Percentiles rank a stretch among this genome's conserved stretches.
Evolutionary conservation across 2,329 filamentous ascomycete genomes (phyloP).

Genomic region (Diaporthe humulicola): DNA sequence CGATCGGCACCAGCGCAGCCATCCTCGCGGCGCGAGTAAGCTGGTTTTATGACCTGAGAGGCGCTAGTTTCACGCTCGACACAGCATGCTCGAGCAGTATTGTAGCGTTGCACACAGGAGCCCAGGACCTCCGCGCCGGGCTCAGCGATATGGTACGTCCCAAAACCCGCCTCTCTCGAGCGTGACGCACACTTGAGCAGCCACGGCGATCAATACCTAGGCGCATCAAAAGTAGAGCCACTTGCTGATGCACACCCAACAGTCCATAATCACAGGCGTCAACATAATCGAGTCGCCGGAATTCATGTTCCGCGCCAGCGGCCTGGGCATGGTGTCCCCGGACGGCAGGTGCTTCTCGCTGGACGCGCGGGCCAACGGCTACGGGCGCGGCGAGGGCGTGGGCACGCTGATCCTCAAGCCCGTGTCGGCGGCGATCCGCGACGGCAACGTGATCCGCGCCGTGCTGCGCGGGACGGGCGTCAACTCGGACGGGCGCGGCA

Average conservation of each 20-base stretch:
- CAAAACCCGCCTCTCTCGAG: not conserved
- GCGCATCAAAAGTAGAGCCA: not conserved
- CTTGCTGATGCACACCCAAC: not conserved
- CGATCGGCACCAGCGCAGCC: conserved; percentile 52
- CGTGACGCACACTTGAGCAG: not conserved
- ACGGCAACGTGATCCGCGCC: conserved; percentile 36
- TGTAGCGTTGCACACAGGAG: conserved; percentile 46
- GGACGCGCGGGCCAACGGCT: conserved; percentile 36
- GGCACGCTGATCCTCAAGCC: conserved; percentile 34
- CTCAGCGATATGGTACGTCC: conserved; percentile 35
- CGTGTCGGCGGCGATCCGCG: conserved; percentile 25
- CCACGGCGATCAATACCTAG: not conserved
- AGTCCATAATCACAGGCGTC: conserved; percentile 38
- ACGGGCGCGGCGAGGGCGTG: conserved; percentile 34
- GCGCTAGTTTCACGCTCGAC: conserved; percentile 59
- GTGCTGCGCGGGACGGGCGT: conserved; percentile 46
- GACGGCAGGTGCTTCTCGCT: conserved; percentile 35
- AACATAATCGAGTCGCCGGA: conserved; percentile 36
- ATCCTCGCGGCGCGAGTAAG: conserved; percentile 57
- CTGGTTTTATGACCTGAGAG: conserved; percentile 56
- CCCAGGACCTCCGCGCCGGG: conserved; percentile 34
- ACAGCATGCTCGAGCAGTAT: conserved; percentile 61
- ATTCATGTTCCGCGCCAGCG: conserved; percentile 46
- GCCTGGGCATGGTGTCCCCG: conserved; percentile 33
- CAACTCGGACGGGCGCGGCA: conserved; percentile 50